Evolutionary conservation across 2,329 filamentous ascomycete genomes (phyloP), one percentile per base, ranked within the genome.

Genomic region (Microcyclospora tardicrescens): DNA sequence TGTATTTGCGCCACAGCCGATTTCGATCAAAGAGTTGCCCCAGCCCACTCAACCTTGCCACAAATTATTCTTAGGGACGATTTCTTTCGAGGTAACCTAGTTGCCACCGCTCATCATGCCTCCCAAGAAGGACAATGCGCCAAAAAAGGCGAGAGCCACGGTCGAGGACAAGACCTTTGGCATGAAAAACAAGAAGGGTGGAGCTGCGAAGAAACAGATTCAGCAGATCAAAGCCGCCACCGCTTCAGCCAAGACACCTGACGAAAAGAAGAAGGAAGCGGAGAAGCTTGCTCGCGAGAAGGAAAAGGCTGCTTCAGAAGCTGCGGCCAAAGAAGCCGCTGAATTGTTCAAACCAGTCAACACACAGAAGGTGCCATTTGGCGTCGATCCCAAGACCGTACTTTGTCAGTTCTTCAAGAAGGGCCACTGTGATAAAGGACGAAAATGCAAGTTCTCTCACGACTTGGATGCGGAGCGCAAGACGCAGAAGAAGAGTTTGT

Each of bases 131-230:
- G 59, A 63, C 35, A 59, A 63, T 47, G 58, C 59, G 56, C 64
- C 66, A 41, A 65, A 67, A 55, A 61, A 63, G 50, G 59, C 61
- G 52, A 85, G 85, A 66, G 56, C 70, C 33, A 83, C 86, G 47
- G 85, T 91, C 46, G 54, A 51, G 9, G 91, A 98, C 71, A 91
- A 89, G 68, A 94, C 91, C 35, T 98, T 98, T 72, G 91, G 91
- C 54, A 96, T 98, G 91, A 98, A 98, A 69, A 98, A 98, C 61
- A 98, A 98, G 71, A 98, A 95, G 72, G 91, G 91, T 51, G 81
- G 77, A 41, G 79, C 77, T 37, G 89, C 86, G 39, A 84, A 96
- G 66, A 93, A 79, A 64, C 77, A 87, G 52, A 96, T 98, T 59
- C 80, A 83, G 42, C 83, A 86, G 55, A 75, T 98, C 61, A 68